These are phyloP conservation scores for Grigorovia humatica DNA, from an alignment of 805 yeast genomes.

Conservation along the genomic window DNA sequence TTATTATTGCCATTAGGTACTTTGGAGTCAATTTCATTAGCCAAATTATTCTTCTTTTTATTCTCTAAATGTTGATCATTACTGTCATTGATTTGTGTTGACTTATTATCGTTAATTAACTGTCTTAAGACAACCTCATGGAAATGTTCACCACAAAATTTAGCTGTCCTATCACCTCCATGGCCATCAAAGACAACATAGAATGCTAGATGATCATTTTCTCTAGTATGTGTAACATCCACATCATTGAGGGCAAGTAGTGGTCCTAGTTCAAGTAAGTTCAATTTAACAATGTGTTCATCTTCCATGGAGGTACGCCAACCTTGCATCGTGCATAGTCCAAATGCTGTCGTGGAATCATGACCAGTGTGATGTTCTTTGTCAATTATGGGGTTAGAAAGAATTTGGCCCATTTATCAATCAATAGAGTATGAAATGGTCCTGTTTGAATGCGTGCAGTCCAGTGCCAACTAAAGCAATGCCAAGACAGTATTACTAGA, in stretches of 20 bases:
- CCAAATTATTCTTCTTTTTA: too few species aligned
- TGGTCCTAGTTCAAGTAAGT: neutral
- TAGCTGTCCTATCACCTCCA: constrained; percentile 87
- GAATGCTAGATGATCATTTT: constrained; percentile 49
- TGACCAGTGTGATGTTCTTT: constrained; percentile 59
- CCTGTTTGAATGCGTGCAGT: neutral
- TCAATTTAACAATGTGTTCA: constrained; percentile 55
- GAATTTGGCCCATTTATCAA: constrained; percentile 81
- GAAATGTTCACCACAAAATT: constrained; percentile 71
- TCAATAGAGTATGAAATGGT: neutral
- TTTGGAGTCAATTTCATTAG: constrained; percentile 38
- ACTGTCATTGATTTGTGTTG: neutral
- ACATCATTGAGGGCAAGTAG: neutral
- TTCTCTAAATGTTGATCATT: neutral
- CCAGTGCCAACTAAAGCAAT: too few species aligned
- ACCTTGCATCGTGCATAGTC: constrained; percentile 96
- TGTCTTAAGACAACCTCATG: constrained; percentile 57
- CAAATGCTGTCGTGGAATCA: constrained; percentile 61
- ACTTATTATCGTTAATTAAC: constrained; percentile 10
- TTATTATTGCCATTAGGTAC: constrained; percentile 39
- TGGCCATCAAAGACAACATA: constrained; percentile 97
- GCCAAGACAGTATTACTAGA: too few species aligned
- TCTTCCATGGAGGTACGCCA: constrained; percentile 98
- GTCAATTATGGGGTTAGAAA: constrained; percentile 80
- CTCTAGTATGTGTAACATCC: constrained; percentile 10